Conservation (phyloP, 495 filamentous ascomycete species). For the Penicillium cinerascens region DNA sequence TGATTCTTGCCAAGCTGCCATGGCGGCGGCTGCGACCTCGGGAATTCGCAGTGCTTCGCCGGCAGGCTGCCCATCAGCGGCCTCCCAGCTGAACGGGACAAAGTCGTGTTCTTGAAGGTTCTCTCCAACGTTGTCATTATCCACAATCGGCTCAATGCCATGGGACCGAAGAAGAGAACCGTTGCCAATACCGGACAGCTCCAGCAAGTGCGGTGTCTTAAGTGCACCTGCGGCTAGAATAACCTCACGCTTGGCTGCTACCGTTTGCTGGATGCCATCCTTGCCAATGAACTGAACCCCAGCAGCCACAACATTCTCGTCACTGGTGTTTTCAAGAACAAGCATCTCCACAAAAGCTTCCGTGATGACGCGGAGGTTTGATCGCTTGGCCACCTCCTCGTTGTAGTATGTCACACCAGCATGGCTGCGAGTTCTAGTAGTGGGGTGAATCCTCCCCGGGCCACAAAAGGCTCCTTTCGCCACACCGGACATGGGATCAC, state of each 20-base stretch:
- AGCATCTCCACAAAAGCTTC: constrained; percentile 45
- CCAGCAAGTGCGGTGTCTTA: constrained; percentile 54
- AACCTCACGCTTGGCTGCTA: constrained; percentile 53
- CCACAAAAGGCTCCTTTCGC: constrained; percentile 30
- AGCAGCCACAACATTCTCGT: constrained; percentile 16
- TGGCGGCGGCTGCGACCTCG: constrained; percentile 12
- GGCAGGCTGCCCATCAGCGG: constrained; percentile 13
- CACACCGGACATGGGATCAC: constrained; percentile 11
- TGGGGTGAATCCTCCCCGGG: constrained; percentile 40
- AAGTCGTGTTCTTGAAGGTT: constrained; percentile 47
- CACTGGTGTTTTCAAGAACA: constrained; percentile 32
- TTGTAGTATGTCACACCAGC: constrained; percentile 37
- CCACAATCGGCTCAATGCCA: constrained; percentile 15
- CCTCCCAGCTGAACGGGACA: constrained; percentile 12
- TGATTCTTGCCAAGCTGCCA: constrained; percentile 19
- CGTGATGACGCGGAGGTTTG: constrained; percentile 47
- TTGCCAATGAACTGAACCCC: constrained; percentile 31
- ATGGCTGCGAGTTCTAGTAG: constrained; percentile 35
- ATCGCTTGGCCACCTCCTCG: constrained; percentile 27
- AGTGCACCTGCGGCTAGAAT: constrained; percentile 58
- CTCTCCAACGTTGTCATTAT: constrained; percentile 45
- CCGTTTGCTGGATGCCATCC: constrained; percentile 9
- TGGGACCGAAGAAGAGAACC: constrained; percentile 1
- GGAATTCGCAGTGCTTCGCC: constrained; percentile 9
- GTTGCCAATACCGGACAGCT: constrained; percentile 60